Percentiles rank a stretch among this genome's conserved stretches.
Conservation (phyloP, 2,329 filamentous ascomycete genomes). For the Colletotrichum karsti region DNA sequence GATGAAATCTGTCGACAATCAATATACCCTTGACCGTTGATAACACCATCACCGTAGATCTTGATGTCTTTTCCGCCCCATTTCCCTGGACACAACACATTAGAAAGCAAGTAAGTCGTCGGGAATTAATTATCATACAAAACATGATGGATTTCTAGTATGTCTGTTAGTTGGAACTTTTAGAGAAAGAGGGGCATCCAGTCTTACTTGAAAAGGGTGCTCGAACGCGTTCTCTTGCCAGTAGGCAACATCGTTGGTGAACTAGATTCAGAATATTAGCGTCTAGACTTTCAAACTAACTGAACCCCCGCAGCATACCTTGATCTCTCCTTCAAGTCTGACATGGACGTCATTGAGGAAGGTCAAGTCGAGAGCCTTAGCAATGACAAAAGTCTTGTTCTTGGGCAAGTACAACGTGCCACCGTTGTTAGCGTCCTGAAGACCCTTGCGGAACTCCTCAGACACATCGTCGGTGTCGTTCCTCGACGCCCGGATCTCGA, state of each 20-base stretch:
- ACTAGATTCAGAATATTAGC: conserved; percentile 31
- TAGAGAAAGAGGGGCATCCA: not conserved
- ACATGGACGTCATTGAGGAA: conserved; percentile 67
- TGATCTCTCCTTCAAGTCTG: conserved; percentile 65
- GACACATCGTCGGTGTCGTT: conserved; percentile 66
- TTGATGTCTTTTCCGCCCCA: conserved; percentile 71
- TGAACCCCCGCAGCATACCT: not conserved
- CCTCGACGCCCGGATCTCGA: conserved; percentile 43
- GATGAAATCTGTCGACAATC: no score
- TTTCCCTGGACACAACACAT: conserved; percentile 50
- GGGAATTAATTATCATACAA: not conserved
- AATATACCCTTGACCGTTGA: conserved; percentile 64
- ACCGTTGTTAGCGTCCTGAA: conserved; percentile 66
- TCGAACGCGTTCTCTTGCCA: conserved; percentile 50
- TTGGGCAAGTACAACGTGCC: conserved; percentile 64
- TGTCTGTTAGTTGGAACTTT: not conserved
- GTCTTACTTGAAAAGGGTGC: conserved; percentile 46
- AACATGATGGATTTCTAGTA: conserved; percentile 64
- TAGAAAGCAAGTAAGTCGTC: not conserved
- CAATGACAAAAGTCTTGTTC: conserved; percentile 64
- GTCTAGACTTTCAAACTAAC: not conserved
- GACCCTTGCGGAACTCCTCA: conserved; percentile 61
- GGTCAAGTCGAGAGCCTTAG: conserved; percentile 65
- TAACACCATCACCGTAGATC: conserved; percentile 65
- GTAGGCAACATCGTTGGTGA: conserved; percentile 53